Evolutionary conservation across 176 grass and related monocot species (phyloP), one percentile per base, ranked within the genome.

Genomic region (Oryza brachyantha): DNA sequence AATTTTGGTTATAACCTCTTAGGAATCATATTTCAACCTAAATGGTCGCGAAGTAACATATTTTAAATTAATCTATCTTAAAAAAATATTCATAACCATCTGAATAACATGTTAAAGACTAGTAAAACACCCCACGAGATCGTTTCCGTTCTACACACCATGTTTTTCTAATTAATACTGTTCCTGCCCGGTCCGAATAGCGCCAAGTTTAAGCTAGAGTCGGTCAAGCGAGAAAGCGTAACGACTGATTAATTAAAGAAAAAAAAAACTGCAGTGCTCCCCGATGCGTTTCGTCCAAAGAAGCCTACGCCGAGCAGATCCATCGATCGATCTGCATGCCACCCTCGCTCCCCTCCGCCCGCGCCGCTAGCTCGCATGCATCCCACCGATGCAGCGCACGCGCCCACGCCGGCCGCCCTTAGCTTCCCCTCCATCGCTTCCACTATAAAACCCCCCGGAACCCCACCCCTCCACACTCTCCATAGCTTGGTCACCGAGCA

Each of bases 291-390:
- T 70, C 64, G 2, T 84, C 48, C 72, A 61, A 61, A 36, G 37
- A 29, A 45, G 39, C 22, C 5, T 61, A 70, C 17, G 57, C 55
- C 61, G 6, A 5, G 29, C 74, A 16, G 64, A 84, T 78, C 39
- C 29, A 60, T 21, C 16, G 74, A 50, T 66, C 79, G 80, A 83
- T 88, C 74, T 74, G 73, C 59, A 88, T 74, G 80, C 83, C 36
- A 40, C 60, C 38, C 71, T 60, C n/a, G n/a, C n/a, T n/a, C n/a
- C n/a, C n/a, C n/a, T n/a, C n/a, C n/a, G n/a, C n/a, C n/a, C n/a
- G n/a, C n/a, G n/a, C 72, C 63, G 48, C 48, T 54, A 50, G 45
- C 48, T 55, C 17, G 21, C 6, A 4, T 0, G 13, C 50, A 7
- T 55, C 50, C 21, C 31, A 32, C n/a, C n/a, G n/a, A n/a, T n/a